These are phyloP conservation scores for Meripilus lineatus DNA, from an alignment of 1,284 basidiomycete genomes.

Conservation along the genomic window DNA sequence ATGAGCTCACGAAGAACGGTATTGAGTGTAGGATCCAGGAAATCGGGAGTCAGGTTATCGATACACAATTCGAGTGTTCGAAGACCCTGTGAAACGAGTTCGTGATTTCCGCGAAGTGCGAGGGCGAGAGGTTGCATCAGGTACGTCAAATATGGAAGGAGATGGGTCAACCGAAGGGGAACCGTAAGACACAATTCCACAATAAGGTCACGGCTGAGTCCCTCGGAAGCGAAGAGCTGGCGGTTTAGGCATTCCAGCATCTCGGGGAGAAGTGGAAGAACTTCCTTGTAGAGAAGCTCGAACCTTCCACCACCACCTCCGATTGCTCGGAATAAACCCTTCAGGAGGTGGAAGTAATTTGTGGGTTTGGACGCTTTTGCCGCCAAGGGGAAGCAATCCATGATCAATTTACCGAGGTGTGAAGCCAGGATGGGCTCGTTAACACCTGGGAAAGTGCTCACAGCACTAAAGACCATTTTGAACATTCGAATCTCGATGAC, in stretches of 20 bases:
- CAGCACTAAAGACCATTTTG: slow-evolving; percentile 95
- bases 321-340: slow-evolving; percentile 94
- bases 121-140: slow-evolving; percentile 96
- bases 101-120: slow-evolving; percentile 83
- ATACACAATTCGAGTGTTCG: slow-evolving; percentile 99
- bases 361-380: slow-evolving; percentile 88
- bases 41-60: slow-evolving; percentile 98
- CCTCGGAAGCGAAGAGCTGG: slow-evolving; percentile 81
- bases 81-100: slow-evolving; percentile 93
- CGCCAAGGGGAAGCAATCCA: slow-evolving; percentile 95
- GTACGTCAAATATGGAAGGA: slow-evolving; percentile 93
- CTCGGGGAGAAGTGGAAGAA: slow-evolving; percentile 92
- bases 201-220: slow-evolving; percentile 81
- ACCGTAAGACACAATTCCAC: slow-evolving; percentile 98
- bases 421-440: slow-evolving; percentile 94
- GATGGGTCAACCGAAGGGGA: slow-evolving; percentile 91
- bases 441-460: slow-evolving; percentile 69
- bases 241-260: slow-evolving; percentile 95
- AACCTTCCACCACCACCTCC: slow-evolving; percentile 93
- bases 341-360: slow-evolving; percentile 93
- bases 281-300: slow-evolving; percentile 95
- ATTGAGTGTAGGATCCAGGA: slow-evolving; percentile 94
- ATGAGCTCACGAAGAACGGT: slow-evolving; percentile 93
- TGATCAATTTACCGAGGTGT: slow-evolving; percentile 91
- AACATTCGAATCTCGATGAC: slow-evolving; percentile 86